phyloP scores from a whole-genome alignment of 2,329 filamentous ascomycete genomes.

The Cercospora sp. region DNA sequence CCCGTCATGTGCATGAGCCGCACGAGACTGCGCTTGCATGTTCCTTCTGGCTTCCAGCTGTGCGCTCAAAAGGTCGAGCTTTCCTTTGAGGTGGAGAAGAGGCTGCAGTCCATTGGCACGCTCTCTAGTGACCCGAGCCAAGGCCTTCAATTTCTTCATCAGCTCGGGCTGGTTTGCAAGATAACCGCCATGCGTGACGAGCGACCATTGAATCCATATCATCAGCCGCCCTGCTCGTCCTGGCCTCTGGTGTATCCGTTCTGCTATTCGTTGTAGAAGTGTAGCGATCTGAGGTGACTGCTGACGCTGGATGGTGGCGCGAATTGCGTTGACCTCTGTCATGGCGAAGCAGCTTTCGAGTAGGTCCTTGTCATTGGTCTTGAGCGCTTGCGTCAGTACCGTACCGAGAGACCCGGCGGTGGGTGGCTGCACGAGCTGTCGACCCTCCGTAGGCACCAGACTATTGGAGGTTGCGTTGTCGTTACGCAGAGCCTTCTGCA shows the following conservation, averaged over 20 bases:
- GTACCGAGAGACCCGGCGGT: slow-evolving; percentile 78
- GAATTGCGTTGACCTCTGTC: slow-evolving; percentile 73
- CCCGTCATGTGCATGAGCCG: slow-evolving; percentile 56
- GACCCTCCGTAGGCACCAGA: slow-evolving; percentile 49
- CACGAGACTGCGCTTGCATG: slow-evolving; percentile 56
- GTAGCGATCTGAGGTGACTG: slow-evolving; percentile 79
- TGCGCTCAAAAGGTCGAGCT: slow-evolving; percentile 88
- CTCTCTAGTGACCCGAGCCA: slow-evolving; percentile 86
- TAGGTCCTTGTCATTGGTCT: slow-evolving; percentile 84
- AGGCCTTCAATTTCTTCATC: slow-evolving; percentile 70
- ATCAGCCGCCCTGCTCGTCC: slow-evolving; percentile 88
- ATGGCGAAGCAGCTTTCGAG: slow-evolving; percentile 90
- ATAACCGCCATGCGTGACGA: slow-evolving; percentile 88
- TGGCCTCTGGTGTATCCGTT: slow-evolving; percentile 81
- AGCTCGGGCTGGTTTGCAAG: slow-evolving; percentile 84
- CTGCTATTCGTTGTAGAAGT: slow-evolving; percentile 80
- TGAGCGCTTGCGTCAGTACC: slow-evolving; percentile 89
- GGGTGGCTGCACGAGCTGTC: slow-evolving; percentile 12
- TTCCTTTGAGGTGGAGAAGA: slow-evolving; percentile 86
- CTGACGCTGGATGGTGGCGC: slow-evolving; percentile 85
- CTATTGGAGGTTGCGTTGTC: slow-evolving; percentile 42
- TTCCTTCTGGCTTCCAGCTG: slow-evolving; percentile 79
- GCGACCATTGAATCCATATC: slow-evolving; percentile 93
- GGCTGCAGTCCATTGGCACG: slow-evolving; percentile 79
- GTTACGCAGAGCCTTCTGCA: slow-evolving; percentile 56